phyloP scores from a whole-genome alignment of 495 filamentous ascomycete species.

The Evernia prunastri region DNA sequence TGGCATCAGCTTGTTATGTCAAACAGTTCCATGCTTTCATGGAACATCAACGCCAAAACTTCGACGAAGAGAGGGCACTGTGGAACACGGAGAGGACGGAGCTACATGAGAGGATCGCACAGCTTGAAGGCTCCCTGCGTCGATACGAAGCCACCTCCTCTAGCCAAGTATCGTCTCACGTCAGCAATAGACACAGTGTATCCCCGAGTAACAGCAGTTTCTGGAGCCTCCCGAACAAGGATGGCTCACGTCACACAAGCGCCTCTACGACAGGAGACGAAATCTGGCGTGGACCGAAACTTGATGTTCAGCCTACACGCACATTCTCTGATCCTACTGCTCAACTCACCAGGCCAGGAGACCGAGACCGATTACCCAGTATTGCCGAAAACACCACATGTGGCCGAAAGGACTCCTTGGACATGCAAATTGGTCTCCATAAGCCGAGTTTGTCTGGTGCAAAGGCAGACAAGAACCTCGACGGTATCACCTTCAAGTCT shows the following conservation, averaged over 20 bases:
- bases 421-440: not conserved
- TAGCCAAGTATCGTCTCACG: slow-evolving; percentile 1
- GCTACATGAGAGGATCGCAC: slow-evolving; percentile 20
- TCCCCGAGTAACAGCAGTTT: slow-evolving; percentile 7
- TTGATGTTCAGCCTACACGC: slow-evolving; percentile 19
- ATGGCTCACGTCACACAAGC: slow-evolving; percentile 5
- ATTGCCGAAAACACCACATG: slow-evolving; percentile 19
- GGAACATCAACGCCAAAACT: slow-evolving; percentile 21
- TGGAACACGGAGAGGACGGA: slow-evolving; percentile 23
- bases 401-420: slow-evolving; percentile 6
- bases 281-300: slow-evolving; percentile 22
- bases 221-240: not conserved
- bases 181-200: not conserved
- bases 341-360: slow-evolving; percentile 4
- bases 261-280: slow-evolving; percentile 17
- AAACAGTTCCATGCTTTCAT: slow-evolving; percentile 23
- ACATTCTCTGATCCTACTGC: slow-evolving; percentile 20
- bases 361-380: slow-evolving; percentile 17
- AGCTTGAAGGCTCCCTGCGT: slow-evolving; percentile 19
- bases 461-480: slow-evolving; percentile 19
- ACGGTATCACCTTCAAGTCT: slow-evolving; percentile 25
- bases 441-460: slow-evolving; percentile 6
- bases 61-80: slow-evolving; percentile 22
- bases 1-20: slow-evolving; percentile 19
- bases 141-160: slow-evolving; percentile 9